phyloP scores from a whole-genome alignment of 2,329 filamentous ascomycete genomes.

The Pseudocercospora crystallina region DNA sequence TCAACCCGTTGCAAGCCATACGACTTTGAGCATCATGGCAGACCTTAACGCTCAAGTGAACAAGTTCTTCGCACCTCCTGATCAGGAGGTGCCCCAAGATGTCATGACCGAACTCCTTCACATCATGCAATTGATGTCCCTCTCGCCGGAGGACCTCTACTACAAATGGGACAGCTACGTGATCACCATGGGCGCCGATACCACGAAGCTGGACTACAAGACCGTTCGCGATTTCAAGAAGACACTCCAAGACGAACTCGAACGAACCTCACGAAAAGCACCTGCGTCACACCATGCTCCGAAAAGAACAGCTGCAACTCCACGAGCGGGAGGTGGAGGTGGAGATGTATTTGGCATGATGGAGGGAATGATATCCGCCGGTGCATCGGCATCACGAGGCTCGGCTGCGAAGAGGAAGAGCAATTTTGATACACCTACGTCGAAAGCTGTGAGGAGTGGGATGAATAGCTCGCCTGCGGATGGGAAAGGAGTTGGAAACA shows the following conservation, averaged over 20 bases:
- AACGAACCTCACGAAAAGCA: constrained; percentile 70
- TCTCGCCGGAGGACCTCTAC: constrained; percentile 82
- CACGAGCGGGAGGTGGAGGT: constrained; percentile 53
- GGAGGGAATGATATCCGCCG: constrained; percentile 48
- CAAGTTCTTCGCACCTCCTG: constrained; percentile 57
- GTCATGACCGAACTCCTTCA: constrained; percentile 79
- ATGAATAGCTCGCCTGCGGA: constrained; percentile 51
- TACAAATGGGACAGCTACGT: constrained; percentile 99
- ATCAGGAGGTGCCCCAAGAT: constrained; percentile 66
- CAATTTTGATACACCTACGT: constrained; percentile 51
- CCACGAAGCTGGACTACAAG: constrained; percentile 68
- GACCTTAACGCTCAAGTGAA: constrained; percentile 55
- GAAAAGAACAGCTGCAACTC: constrained; percentile 60
- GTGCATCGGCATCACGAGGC: constrained; percentile 40
- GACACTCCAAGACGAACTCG: constrained; percentile 78
- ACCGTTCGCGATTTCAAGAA: constrained; percentile 79
- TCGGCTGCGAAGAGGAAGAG: constrained; percentile 51
- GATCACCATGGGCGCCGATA: constrained; percentile 86
- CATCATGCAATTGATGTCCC: constrained; percentile 78
- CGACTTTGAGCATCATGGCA: constrained; percentile 42
- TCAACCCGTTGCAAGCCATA: too few relatives aligned
- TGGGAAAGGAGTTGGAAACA: constrained; percentile 35
- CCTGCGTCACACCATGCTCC: constrained; percentile 58
- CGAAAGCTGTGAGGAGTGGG: constrained; percentile 44
- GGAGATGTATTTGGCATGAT: constrained; percentile 73